Evolutionary conservation across 2,329 filamentous ascomycete genomes (phyloP).

Genomic region (Xylariaceae sp.): DNA sequence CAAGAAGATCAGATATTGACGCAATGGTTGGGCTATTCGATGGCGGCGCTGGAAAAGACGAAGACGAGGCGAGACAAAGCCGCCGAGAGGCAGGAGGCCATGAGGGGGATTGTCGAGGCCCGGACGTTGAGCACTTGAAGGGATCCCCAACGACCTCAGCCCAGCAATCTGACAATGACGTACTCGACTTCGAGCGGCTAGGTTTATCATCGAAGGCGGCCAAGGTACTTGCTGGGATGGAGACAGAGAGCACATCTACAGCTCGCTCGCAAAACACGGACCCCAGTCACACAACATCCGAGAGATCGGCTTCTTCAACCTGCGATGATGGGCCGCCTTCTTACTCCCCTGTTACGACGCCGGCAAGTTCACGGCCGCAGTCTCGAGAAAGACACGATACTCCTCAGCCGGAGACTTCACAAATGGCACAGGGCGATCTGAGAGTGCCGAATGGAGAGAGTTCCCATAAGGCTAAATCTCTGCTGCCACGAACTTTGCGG

Average conservation of each 20-base stretch:
- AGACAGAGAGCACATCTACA: conserved; percentile 21
- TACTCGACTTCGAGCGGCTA: conserved; percentile 28
- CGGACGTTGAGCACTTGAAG: too few relatives aligned
- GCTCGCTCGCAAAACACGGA: conserved; percentile 23
- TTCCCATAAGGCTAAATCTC: too few relatives aligned
- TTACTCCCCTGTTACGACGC: conserved; percentile 37
- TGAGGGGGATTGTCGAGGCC: conserved; percentile 10
- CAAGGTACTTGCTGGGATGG: conserved; percentile 18
- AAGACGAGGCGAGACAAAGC: conserved; percentile 8
- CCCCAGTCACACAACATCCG: conserved; percentile 32
- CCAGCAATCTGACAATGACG: conserved; percentile 29
- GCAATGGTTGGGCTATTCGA: conserved; percentile 9
- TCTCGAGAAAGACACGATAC: conserved; percentile 33
- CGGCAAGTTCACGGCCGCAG: conserved; percentile 41
- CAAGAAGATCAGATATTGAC: conserved; percentile 22
- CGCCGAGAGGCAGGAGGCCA: conserved; percentile 1
- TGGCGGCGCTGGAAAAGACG: conserved; percentile 5
- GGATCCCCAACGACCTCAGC: conserved; percentile 24
- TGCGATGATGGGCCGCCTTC: conserved; percentile 38
- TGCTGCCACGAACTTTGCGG: too few relatives aligned
- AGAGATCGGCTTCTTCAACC: conserved; percentile 40
- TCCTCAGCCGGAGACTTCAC: conserved; percentile 18
- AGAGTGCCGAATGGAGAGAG: too few relatives aligned
- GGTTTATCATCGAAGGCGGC: conserved; percentile 25
- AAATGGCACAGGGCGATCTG: conserved; percentile 2